Evolutionary conservation across 2,329 filamentous ascomycete species (phyloP).

Genomic region (Dothideomycetes sp.): DNA sequence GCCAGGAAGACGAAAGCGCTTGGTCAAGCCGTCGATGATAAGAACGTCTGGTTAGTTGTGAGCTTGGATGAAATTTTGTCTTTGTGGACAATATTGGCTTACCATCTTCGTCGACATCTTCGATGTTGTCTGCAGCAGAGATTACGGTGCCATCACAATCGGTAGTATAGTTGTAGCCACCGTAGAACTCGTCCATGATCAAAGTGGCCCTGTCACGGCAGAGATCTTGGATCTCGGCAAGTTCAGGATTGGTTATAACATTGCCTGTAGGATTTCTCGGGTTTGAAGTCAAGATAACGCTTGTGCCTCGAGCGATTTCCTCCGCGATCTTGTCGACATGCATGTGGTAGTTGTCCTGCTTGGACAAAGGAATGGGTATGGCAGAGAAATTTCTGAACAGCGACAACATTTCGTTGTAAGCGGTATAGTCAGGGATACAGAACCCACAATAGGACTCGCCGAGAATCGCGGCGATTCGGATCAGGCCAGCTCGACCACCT

Average conservation of each 20-base stretch:
- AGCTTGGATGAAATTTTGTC: neutral
- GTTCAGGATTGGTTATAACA: constrained; percentile 73
- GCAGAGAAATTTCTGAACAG: constrained; percentile 90
- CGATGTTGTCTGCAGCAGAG: constrained; percentile 78
- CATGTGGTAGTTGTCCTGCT: constrained; percentile 85
- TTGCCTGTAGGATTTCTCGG: constrained; percentile 89
- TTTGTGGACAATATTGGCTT: constrained; percentile 22
- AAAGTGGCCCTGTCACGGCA: constrained; percentile 71
- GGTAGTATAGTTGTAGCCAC: constrained; percentile 87
- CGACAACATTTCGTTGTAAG: constrained; percentile 95
- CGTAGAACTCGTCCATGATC: constrained; percentile 93
- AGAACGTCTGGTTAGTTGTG: constrained; percentile 50
- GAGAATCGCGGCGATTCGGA: constrained; percentile 86
- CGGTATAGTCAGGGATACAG: constrained; percentile 72
- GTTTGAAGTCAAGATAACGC: constrained; percentile 87
- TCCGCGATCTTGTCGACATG: constrained; percentile 87
- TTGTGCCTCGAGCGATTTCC: constrained; percentile 34
- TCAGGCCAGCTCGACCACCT: constrained; percentile 82
- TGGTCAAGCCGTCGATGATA: constrained; percentile 91
- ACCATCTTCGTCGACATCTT: constrained; percentile 72
- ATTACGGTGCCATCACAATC: constrained; percentile 86
- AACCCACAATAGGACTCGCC: constrained; percentile 79
- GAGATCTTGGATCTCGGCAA: constrained; percentile 85
- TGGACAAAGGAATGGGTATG: constrained; percentile 74
- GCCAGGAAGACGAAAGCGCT: constrained; percentile 89